Evolutionary conservation across 2,329 filamentous ascomycete genomes (phyloP), one percentile per base, ranked within the genome.

Genomic region (Colletotrichum sp.): DNA sequence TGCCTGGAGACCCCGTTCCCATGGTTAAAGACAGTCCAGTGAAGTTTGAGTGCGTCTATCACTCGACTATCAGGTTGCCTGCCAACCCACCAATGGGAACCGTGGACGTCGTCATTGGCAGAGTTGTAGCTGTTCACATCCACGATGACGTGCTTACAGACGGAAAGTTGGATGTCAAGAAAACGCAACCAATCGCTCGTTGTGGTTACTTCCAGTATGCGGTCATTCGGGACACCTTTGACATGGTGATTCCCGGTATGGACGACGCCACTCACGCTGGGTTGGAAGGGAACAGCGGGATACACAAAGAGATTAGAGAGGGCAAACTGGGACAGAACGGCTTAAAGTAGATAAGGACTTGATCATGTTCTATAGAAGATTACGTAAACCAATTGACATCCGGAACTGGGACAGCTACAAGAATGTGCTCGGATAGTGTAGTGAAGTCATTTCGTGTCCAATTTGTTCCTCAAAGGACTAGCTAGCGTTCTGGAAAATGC

Each of bases 141-240:
- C 84, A 86, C 6, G 90, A 92, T 61, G 80, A 83, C 13, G 89
- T 90, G 2, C 77, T 93, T 77, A 91, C 89, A 5, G 84, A 90
- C 76, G 90, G 90, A 1, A 86, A 86, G 71, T 80, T 93, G 52
- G 90, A 93, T 84, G 81, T 92, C 3, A 81, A 79, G 4, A 92
- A 92, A 83, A 90, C 89, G 26, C 83, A 87, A 83, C 91, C 91
- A 6, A 92, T 93, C 82, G 91, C 90, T 8, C 82, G 91, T 30
- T 92, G 88, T 79, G 91, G 91, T 18, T 93, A 93, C 80, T 90
- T 89, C 79, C 85, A 92, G 80, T 93, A 92, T 83, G 84, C 88
- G 2, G 89, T 90, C 13, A 84, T 92, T 4, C 83, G 84, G 68
- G 87, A 90, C 26, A 88, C 89, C 2, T 93, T 93, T 82, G 90